Evolutionary conservation across 2,329 filamentous ascomycete genomes (phyloP), one percentile per base, ranked within the genome.

Genomic region (Neonectria hederae): DNA sequence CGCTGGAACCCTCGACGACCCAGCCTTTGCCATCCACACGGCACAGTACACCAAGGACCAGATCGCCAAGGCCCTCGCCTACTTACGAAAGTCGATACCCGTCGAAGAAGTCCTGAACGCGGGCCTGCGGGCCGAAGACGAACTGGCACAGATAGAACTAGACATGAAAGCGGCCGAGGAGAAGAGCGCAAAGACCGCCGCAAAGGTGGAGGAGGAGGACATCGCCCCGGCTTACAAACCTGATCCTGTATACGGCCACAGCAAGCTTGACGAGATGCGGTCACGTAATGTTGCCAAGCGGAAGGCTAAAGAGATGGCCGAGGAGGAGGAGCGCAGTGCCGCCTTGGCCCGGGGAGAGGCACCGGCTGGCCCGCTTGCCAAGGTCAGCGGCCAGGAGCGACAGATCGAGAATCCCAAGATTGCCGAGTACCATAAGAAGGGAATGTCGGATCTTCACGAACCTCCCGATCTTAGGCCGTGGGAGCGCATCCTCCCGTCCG

Each of bases 91-190:
- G 21, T 80, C 81, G 48, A 80, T 86, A 1, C 82, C 84, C 0
- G 85, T 90, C 3, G 83, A 90, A 63, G 89, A 91, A 75, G 77
- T 88, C 28, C 76, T 84, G 68, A 89, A 87, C 68, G 87, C 87
- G 2, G 87, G 87, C 1, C 77, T 89, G 55, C 81, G 87, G 53
- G 88, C 88, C 14, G 87, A 90, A 76, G 85, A 89, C 61, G 88
- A 90, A 77, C 81, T 90, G 54, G 81, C 79, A 21, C 80, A 80
- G 62, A 75, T 90, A 67, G 86, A 89, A 65, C 72, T 74, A 69
- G 72, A 79, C 67, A 72, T 56, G 73, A 72, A 69, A 62, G 66
- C 70, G 14, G 68, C 66, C 1, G 68, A 70, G 30, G 66, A 70
- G 13, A 69, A 74, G 56, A 24, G 24, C 14, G 54, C 66, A 35